Evolutionary conservation across 768 basidiomycete species (phyloP), one percentile per base, ranked within the genome.

Genomic region (Podaxis mareebaensis): DNA sequence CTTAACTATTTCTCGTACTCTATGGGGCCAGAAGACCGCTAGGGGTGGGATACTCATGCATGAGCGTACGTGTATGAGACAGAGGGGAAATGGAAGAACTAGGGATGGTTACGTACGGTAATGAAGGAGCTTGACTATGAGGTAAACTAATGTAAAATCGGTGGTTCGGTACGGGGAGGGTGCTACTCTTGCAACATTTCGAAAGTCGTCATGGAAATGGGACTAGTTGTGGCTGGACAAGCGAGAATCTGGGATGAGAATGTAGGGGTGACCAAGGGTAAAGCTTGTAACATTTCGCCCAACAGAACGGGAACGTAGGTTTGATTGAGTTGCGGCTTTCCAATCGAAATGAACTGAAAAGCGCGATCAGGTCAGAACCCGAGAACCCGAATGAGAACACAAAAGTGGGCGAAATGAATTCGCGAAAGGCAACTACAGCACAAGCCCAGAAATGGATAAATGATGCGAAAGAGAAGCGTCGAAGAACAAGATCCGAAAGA

Each of bases 71-170:
- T 33, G 20, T 22, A 54, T 8, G 53, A 36, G 28, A 54, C 30
- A 54, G 24, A 33, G 33, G 30, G n/a, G 30, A 46, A 20, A 44
- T 15, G 42, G 33, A 33, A 33, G 33, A 10, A 33, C 33, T 33
- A 33, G 3, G 15, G 22, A 49, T 49, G 48, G 17, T 51, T 51
- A 51, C 26, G 49, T 51, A 51, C 30, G 11, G 20, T 22, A 39
- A 10, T 22, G 39, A 36, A 15, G 53, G 15, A 30, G 4, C 8
- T 20, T 4, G 36, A 15, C 17, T 56, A 55, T 55, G 54, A 56
- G 54, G 54, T 56, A 56, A 56, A 36, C 11, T 38, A 22, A 56
- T 51, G 20, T 51, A 56, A 22, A 33, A n/a, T 58, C 56, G 56
- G 56, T 12, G 22, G 28, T 20, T 44, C 38, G 56, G 40, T 39